Evolutionary conservation across 169 alveolate species (phyloP).

Genomic region (Blepharisma undulans): DNA sequence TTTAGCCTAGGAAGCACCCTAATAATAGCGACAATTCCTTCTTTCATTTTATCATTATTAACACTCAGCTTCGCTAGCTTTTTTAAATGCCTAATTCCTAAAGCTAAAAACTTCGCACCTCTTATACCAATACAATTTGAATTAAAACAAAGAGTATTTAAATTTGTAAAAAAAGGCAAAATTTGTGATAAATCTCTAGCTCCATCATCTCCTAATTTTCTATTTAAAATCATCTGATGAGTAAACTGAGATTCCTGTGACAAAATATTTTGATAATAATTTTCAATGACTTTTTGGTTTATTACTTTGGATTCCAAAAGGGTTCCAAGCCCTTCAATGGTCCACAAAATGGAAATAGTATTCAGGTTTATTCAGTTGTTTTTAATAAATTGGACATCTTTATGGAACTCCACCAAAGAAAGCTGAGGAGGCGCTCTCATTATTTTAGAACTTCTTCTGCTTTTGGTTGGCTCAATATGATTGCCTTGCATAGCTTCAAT

Average conservation of each 20-base stretch:
- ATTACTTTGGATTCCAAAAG: background rate
- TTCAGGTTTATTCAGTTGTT: background rate
- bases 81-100: background rate
- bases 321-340: background rate
- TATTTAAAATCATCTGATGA: background rate
- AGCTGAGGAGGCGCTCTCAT: background rate
- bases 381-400: background rate
- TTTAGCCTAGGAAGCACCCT: background rate
- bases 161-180: conserved; percentile 15
- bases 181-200: conserved; percentile 9
- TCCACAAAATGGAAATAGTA: background rate
- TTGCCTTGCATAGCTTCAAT: background rate
- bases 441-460: background rate
- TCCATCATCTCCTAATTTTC: conserved; percentile 34
- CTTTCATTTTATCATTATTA: conserved; percentile 16
- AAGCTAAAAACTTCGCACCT: background rate
- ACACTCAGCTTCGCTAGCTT: background rate
- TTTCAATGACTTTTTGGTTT: background rate
- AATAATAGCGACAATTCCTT: background rate
- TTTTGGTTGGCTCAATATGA: background rate
- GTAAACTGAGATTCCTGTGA: background rate
- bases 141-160: background rate
- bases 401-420: background rate
- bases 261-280: background rate
- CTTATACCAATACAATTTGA: background rate